Evolutionary conservation across 768 basidiomycete genomes (phyloP).

Genomic region (Leccinum ochraceum): DNA sequence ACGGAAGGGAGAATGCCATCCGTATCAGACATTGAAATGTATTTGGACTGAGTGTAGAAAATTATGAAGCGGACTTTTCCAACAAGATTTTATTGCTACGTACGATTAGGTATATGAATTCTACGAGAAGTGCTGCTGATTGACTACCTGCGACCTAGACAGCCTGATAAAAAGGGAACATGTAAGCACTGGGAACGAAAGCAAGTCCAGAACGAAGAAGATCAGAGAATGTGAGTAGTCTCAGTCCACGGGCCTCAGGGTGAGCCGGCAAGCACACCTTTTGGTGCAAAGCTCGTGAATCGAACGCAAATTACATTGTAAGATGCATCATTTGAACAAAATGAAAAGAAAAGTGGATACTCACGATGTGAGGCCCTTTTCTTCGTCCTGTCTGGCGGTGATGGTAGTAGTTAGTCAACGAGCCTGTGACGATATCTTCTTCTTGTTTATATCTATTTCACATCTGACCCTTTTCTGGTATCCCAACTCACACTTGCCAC

Average conservation of each 20-base stretch:
- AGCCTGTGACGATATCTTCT: not conserved
- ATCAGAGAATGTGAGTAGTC: slow-evolving; percentile 63
- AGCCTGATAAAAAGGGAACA: not conserved
- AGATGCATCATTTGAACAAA: slow-evolving; percentile 50
- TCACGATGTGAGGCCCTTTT: slow-evolving; percentile 9
- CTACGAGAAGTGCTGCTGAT: not conserved
- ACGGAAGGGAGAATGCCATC: not conserved
- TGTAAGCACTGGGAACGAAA: slow-evolving; percentile 10
- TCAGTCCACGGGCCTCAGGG: slow-evolving; percentile 71
- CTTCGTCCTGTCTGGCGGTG: not conserved
- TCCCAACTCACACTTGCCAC: not conserved
- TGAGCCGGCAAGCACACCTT: slow-evolving; percentile 75
- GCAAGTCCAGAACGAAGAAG: not conserved
- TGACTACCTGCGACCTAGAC: not conserved
- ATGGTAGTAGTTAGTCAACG: not conserved
- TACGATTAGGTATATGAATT: slow-evolving; percentile 6
- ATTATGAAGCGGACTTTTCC: slow-evolving; percentile 17
- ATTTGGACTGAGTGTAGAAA: slow-evolving; percentile 13
- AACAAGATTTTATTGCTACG: slow-evolving; percentile 16
- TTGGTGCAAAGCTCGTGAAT: slow-evolving; percentile 60
- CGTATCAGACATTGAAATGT: slow-evolving; percentile 30
- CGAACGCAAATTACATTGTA: slow-evolving; percentile 88
- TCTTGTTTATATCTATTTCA: slow-evolving; percentile 21
- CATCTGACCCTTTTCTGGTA: not conserved
- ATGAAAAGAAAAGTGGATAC: slow-evolving; percentile 9